Conservation (phyloP, 805 yeast species). For the Candida hungchunana region DNA sequence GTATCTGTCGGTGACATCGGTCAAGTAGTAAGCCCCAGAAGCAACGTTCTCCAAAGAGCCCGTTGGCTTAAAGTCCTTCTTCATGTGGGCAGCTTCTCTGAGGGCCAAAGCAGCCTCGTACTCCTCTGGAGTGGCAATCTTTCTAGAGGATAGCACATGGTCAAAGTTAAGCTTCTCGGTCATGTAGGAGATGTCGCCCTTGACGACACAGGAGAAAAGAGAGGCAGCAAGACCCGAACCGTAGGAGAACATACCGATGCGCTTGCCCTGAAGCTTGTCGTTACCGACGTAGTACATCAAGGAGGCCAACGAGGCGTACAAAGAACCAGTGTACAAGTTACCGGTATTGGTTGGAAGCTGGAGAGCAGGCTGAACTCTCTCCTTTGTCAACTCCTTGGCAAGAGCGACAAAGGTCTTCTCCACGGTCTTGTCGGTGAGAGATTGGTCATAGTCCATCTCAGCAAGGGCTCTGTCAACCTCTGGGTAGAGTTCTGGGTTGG, state of each 20-base stretch:
- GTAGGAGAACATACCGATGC: constrained; percentile 91
- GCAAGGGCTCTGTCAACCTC: constrained; percentile 50
- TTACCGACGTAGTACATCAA: constrained; percentile 70
- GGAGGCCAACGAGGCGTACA: constrained; percentile 83
- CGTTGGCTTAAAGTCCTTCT: constrained; percentile 72
- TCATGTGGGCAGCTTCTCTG: constrained; percentile 86
- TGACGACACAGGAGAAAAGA: constrained; percentile 71
- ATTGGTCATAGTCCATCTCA: constrained; percentile 62
- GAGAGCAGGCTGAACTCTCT: constrained; percentile 75
- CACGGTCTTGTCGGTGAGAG: constrained; percentile 71
- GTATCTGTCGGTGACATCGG: constrained; percentile 79
- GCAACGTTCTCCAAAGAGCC: constrained; percentile 73
- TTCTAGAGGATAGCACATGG: constrained; percentile 62
- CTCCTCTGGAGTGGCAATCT: constrained; percentile 64
- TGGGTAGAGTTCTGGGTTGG: constrained; percentile 62
- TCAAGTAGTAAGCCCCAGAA: constrained; percentile 78
- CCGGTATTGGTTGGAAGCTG: constrained; percentile 94
- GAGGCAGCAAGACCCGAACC: constrained; percentile 98
- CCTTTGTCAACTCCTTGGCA: constrained; percentile 60
- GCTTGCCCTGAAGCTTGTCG: constrained; percentile 71
- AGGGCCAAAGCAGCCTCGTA: constrained; percentile 77
- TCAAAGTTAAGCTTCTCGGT: constrained; percentile 63
- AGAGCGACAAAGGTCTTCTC: constrained; percentile 82
- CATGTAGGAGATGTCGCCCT: constrained; percentile 74
- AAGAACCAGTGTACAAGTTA: constrained; percentile 95